Percentiles rank a stretch among this genome's conserved stretches.
These are phyloP conservation scores for Coniochaeta hoffmannii DNA, from an alignment of 2,329 filamentous ascomycete genomes.

Conservation along the genomic window DNA sequence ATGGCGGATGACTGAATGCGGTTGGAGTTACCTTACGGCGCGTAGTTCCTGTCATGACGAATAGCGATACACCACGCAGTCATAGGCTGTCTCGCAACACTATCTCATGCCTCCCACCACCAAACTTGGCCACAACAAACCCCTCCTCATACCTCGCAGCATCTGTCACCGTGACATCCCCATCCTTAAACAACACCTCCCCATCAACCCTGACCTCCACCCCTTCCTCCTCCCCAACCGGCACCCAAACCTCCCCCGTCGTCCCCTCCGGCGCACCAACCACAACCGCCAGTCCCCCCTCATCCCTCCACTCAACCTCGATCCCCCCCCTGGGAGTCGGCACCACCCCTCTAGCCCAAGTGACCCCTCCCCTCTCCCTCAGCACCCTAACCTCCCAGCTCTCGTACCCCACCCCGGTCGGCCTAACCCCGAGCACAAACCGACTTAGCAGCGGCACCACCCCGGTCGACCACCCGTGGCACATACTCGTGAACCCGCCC, in stretches of 20 bases:
- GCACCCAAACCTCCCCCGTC: conserved; percentile 19
- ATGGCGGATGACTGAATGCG: too few species aligned
- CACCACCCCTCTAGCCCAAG: conserved; percentile 35
- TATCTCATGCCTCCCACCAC: background rate
- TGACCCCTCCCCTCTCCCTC: conserved; percentile 23
- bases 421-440: conserved; percentile 38
- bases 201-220: conserved; percentile 13
- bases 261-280: conserved; percentile 23
- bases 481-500: conserved; percentile 36
- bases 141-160: background rate
- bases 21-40: too few species aligned
- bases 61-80: too few species aligned
- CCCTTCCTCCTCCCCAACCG: conserved; percentile 9
- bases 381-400: conserved; percentile 32
- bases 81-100: background rate
- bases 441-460: conserved; percentile 37
- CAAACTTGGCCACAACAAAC: background rate
- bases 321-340: conserved; percentile 32
- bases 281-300: conserved; percentile 18
- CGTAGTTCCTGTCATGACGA: too few species aligned
- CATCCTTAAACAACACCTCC: conserved; percentile 7
- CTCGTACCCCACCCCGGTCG: conserved; percentile 33
- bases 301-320: conserved; percentile 26
- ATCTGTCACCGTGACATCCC: background rate
- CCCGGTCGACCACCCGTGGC: conserved; percentile 45